A percentile compares a stretch with the other conserved stretches of the same genome.
phyloP scores from a whole-genome alignment of 192 early-diverging fungal genomes.

The Coemansia sp. region DNA sequence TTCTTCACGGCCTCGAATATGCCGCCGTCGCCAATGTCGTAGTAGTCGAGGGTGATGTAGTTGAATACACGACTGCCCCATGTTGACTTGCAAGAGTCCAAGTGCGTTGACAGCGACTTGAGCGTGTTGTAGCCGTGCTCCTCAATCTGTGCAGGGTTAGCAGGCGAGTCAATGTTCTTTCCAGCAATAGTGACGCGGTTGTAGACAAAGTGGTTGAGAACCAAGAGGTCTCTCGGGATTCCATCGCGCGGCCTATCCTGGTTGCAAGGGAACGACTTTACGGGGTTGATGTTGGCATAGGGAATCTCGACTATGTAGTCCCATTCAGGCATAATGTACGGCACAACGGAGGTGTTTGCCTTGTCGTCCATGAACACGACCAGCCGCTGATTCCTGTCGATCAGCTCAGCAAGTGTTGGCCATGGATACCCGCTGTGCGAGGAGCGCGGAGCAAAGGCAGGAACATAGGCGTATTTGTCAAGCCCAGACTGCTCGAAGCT shows the following conservation, averaged over 20 bases:
- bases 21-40: slow-evolving; percentile 31
- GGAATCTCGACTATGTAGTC: slow-evolving; percentile 48
- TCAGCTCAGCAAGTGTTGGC: slow-evolving; percentile 69
- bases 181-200: slow-evolving; percentile 27
- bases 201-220: slow-evolving; percentile 54
- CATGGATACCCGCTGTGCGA: slow-evolving; percentile 49
- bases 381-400: slow-evolving; percentile 62
- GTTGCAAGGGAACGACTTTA: slow-evolving; percentile 37
- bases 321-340: slow-evolving; percentile 52
- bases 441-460: slow-evolving; percentile 21
- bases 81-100: slow-evolving; percentile 20
- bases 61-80: slow-evolving; percentile 40
- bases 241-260: slow-evolving; percentile 42
- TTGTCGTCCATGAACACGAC: slow-evolving; percentile 68
- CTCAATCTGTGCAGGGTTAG: slow-evolving; percentile 15
- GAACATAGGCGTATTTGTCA: slow-evolving; percentile 51
- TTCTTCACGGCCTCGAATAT: slow-evolving; percentile 38
- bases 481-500: slow-evolving; percentile 58
- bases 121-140: slow-evolving; percentile 34
- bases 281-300: slow-evolving; percentile 37
- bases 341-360: slow-evolving; percentile 57
- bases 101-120: slow-evolving; percentile 25
- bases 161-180: slow-evolving; percentile 36
- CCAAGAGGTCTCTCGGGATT: slow-evolving; percentile 33
- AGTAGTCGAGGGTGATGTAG: slow-evolving; percentile 50